A percentile compares a stretch with the other conserved stretches of the same genome.
Conservation (phyloP, 1,284 basidiomycete genomes). For the Heterobasidion annosum region DNA sequence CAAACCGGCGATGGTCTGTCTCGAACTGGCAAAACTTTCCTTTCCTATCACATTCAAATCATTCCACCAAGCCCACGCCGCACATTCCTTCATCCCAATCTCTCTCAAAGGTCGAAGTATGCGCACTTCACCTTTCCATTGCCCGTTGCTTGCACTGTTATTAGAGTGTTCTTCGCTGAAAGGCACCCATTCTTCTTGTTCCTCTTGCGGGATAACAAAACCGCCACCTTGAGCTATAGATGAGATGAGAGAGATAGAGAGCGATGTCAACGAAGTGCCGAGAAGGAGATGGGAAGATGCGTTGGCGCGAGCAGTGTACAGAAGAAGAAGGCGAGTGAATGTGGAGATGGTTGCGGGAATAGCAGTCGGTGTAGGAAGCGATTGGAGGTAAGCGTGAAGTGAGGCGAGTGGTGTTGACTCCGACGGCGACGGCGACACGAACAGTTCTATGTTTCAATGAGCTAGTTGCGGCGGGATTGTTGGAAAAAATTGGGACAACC, state of each 20-base stretch:
- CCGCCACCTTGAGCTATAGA: constrained; percentile 76
- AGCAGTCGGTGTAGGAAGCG: constrained; percentile 74
- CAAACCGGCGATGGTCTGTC: constrained; percentile 57
- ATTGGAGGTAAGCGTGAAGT: constrained; percentile 52
- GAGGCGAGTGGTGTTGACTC: constrained; percentile 30
- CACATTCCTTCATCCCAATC: constrained; percentile 75
- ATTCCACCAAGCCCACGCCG: constrained; percentile 70
- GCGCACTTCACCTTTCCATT: constrained; percentile 26
- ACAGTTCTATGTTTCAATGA: constrained; percentile 16
- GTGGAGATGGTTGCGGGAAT: constrained; percentile 53
- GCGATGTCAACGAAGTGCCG: constrained; percentile 75
- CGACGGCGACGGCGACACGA: constrained; percentile 12
- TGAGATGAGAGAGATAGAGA: constrained; percentile 72
- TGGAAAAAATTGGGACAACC: constrained; percentile 23
- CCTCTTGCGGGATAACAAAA: constrained; percentile 65
- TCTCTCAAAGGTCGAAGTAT: constrained; percentile 69
- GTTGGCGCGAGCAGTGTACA: constrained; percentile 50
- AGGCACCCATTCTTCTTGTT: constrained; percentile 54
- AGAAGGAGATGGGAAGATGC: constrained; percentile 68
- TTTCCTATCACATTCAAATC: constrained; percentile 43
- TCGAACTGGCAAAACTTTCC: constrained; percentile 36
- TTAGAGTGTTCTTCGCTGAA: not conserved
- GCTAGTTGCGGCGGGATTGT: not conserved
- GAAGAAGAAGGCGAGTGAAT: constrained; percentile 62
- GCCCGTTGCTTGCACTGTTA: not conserved